Conservation (phyloP, 352 stramenopile genomes). For the Pythium vanterpoolii region DNA sequence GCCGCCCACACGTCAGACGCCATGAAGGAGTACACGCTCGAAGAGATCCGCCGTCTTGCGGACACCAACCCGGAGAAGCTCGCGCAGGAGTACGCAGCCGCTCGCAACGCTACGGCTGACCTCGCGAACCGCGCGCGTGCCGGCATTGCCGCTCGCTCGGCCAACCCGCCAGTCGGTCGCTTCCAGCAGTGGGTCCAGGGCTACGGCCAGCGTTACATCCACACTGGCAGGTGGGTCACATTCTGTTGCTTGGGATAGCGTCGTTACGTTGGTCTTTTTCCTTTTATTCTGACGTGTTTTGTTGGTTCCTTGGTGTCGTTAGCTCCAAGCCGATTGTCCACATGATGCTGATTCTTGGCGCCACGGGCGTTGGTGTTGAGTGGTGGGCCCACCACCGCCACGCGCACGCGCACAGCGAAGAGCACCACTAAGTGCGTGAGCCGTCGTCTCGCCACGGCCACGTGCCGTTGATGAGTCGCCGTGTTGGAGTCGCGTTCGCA, state of each 20-base stretch:
- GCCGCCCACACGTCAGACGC: slow-evolving; percentile 11
- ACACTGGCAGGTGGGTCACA: slow-evolving; percentile 56
- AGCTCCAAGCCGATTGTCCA: slow-evolving; percentile 67
- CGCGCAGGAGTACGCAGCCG: slow-evolving; percentile 64
- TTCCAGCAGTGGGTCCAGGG: slow-evolving; percentile 70
- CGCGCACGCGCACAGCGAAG: slow-evolving; percentile 41
- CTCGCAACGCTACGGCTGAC: slow-evolving; percentile 58
- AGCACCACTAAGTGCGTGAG: slow-evolving; percentile 49
- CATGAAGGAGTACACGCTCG: slow-evolving; percentile 71
- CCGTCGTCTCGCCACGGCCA: background rate
- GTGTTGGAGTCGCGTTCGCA: background rate
- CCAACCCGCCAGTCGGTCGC: slow-evolving; percentile 48
- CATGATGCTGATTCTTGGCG: slow-evolving; percentile 73
- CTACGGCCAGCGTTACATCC: slow-evolving; percentile 74
- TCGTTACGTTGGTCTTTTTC: background rate
- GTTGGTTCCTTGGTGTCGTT: no score
- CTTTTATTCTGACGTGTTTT: no score
- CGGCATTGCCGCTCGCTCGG: slow-evolving; percentile 53
- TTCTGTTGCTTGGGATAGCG: no score
- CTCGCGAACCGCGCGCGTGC: slow-evolving; percentile 59
- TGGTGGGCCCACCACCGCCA: slow-evolving; percentile 71
- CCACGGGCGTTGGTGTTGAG: slow-evolving; percentile 50
- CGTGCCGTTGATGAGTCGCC: background rate
- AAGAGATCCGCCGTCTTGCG: slow-evolving; percentile 76
- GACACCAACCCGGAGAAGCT: slow-evolving; percentile 73